Evolutionary conservation across 176 grass and related monocot species (phyloP).

Genomic region (Zea luxurians): DNA sequence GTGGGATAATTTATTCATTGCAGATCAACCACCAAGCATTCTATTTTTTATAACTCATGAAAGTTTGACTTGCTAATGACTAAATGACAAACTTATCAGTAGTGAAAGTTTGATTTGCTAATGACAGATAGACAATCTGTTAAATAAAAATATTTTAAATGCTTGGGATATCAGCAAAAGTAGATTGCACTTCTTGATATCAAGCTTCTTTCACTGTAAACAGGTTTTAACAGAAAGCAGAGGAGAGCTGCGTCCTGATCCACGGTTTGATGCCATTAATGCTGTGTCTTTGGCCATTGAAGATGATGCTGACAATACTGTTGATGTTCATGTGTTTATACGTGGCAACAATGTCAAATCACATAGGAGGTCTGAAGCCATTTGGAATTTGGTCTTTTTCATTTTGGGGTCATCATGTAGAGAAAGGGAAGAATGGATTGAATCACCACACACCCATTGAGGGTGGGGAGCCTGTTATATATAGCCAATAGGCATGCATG

Average conservation of each 20-base stretch:
- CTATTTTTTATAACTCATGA: slow-evolving; percentile 2
- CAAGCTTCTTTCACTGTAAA: slow-evolving; percentile 35
- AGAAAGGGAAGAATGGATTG: too few relatives aligned
- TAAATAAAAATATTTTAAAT: neutral
- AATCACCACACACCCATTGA: too few relatives aligned
- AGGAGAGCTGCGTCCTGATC: slow-evolving; percentile 76
- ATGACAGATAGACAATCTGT: neutral
- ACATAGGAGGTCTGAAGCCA: slow-evolving; percentile 50
- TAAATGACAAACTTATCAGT: slow-evolving; percentile 3
- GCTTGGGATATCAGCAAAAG: slow-evolving; percentile 14
- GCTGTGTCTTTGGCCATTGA: slow-evolving; percentile 67
- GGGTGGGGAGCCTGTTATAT: too few relatives aligned
- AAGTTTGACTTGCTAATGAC: slow-evolving; percentile 26
- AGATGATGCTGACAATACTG: slow-evolving; percentile 52
- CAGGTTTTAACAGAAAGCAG: slow-evolving; percentile 85
- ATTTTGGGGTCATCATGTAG: slow-evolving; percentile 1
- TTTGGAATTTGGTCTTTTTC: slow-evolving; percentile 7
- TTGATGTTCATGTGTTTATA: slow-evolving; percentile 66
- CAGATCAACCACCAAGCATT: slow-evolving; percentile 17
- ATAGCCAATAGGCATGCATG: too few relatives aligned
- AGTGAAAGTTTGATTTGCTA: slow-evolving; percentile 7
- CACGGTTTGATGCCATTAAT: slow-evolving; percentile 83
- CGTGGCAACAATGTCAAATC: slow-evolving; percentile 48
- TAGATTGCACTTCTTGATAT: slow-evolving; percentile 36
- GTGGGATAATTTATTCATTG: slow-evolving; percentile 10